Percentiles rank a stretch among this genome's conserved stretches.
Evolutionary conservation across 352 stramenopile species (phyloP).

Genomic region (Blastocystis hominis): DNA sequence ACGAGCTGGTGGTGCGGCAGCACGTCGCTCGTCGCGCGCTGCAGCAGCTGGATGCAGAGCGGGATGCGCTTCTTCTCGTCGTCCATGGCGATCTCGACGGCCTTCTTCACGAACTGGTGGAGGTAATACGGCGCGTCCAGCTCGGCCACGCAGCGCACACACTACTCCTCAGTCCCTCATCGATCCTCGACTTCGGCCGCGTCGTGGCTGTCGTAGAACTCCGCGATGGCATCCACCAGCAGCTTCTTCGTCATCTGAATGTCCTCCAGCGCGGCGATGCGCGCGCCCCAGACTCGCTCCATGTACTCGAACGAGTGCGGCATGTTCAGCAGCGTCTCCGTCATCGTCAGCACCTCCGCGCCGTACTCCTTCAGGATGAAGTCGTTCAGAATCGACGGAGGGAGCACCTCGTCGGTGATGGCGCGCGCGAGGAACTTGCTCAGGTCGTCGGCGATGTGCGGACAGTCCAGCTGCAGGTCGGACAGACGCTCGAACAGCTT

Average conservation of each 20-base stretch:
- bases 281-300: slow-evolving; percentile 86
- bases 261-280: slow-evolving; percentile 79
- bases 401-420: slow-evolving; percentile 93
- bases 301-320: slow-evolving; percentile 80
- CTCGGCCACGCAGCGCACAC: slow-evolving; percentile 84
- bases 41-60: slow-evolving; percentile 63
- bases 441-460: slow-evolving; percentile 68
- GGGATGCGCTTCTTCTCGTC: slow-evolving; percentile 61
- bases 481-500: slow-evolving; percentile 85
- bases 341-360: slow-evolving; percentile 63
- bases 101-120: slow-evolving; percentile 86
- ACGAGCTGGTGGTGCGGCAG: slow-evolving; percentile 37
- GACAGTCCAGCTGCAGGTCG: slow-evolving; percentile 88
- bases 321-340: slow-evolving; percentile 42
- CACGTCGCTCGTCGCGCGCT: slow-evolving; percentile 60
- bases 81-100: slow-evolving; percentile 69
- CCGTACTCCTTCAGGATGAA: slow-evolving; percentile 82
- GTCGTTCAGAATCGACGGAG: slow-evolving; percentile 89
- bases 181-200: neutral
- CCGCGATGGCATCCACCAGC: slow-evolving; percentile 63
- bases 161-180: slow-evolving; percentile 68
- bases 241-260: slow-evolving; percentile 79
- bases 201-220: slow-evolving; percentile 31
- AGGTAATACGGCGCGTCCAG: slow-evolving; percentile 87
- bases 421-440: slow-evolving; percentile 82